Conservation (phyloP, 306 rosid genomes). For the Quercus berberidifolia region DNA sequence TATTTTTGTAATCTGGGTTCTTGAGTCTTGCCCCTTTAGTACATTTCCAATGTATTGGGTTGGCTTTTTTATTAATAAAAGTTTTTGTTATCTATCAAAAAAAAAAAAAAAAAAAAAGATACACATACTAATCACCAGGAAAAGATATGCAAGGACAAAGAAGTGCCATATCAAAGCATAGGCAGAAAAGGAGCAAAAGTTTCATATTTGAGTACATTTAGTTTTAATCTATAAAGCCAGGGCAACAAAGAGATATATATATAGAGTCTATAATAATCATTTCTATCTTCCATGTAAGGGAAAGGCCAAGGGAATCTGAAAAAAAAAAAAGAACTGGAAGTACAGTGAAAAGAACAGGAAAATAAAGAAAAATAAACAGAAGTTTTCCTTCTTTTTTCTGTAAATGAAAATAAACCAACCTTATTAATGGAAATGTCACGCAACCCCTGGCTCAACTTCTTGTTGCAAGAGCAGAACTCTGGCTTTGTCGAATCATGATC, state of each 20-base stretch:
- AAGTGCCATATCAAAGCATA: background rate
- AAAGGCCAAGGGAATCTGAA: background rate
- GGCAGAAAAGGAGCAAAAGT: background rate
- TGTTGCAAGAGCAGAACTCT: slow-evolving; percentile 23
- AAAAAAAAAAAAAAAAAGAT: background rate
- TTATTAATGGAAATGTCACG: slow-evolving; percentile 22
- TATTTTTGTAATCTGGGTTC: no score
- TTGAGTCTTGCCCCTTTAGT: no score
- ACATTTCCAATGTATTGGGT: no score
- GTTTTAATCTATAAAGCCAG: background rate
- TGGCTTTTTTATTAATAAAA: no score
- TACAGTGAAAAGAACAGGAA: background rate
- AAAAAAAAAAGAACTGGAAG: background rate
- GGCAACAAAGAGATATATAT: background rate
- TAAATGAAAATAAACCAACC: slow-evolving; percentile 40
- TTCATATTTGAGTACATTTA: background rate
- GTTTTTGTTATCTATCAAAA: no score
- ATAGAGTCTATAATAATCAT: background rate
- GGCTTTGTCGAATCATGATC: slow-evolving; percentile 29
- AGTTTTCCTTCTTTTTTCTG: background rate
- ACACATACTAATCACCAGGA: background rate
- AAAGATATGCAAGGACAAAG: background rate
- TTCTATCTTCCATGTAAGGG: background rate
- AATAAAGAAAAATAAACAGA: background rate
- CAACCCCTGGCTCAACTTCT: slow-evolving; percentile 25